Base-by-base conservation (phyloP, 768 basidiomycete genomes). In the Hypholoma fasciculare region DNA sequence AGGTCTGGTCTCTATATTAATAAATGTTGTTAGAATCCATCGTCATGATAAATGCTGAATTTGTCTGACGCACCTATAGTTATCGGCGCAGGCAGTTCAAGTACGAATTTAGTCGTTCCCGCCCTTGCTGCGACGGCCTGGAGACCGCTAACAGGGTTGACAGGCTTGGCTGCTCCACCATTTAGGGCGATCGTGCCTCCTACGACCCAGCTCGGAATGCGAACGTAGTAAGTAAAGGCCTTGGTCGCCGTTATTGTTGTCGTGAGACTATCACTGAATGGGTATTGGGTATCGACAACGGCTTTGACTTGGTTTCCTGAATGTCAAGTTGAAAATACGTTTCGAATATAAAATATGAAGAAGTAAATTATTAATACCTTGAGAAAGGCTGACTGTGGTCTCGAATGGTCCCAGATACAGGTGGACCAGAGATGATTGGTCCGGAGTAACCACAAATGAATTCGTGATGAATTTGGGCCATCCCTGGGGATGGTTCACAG, bases 391-490 rank as follows among this genome's bases (percentile, higher is more conserved):
- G 0, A 76, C 74, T 19, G 69, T 65, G 1, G 75, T 76, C 38
- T 69, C 72, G 67, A 81, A 80, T 1, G 81, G 81, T 6, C 81
- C 81, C 9, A 82, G 69, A 60, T 81, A 81, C 13, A 80, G 61
- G 20, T 82, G 81, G 6, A 81, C 77, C 4, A 82, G 71, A 0
- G 78, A 78, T n/a, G 67, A 58, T 55, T 72, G 64, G 65, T 82
- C 77, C 14, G 78, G 72, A n/a, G 77, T 79, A 0, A 73, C 76
- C 13, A 83, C 66, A 64, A 84, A 83, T 5, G 81, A 74, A 64
- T 81, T 82, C 19, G 77, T 72, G 54, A 82, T 74, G 64, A 83
- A 82, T 59, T 82, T 83, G 1, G 82, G 81, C 77, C 78, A 82
- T 27, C 79, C 80, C 64, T 83, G 82, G 20, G 81, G 82, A 57